Conservation (phyloP, 495 filamentous ascomycete species). For the Pseudomonodictys pantanalensis region DNA sequence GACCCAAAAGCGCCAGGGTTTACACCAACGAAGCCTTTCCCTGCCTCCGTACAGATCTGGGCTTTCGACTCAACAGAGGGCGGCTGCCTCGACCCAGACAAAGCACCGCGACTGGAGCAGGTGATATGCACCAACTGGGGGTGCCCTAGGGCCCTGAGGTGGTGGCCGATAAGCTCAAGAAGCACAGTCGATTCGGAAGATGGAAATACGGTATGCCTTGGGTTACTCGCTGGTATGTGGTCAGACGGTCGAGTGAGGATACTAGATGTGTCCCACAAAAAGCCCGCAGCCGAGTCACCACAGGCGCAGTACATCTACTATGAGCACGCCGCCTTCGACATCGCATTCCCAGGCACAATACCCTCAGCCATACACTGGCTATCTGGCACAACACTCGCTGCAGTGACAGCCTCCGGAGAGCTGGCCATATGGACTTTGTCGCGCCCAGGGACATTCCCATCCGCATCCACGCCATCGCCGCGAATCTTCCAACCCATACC, state of each 20-base stretch:
- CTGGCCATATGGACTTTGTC: constrained; percentile 57
- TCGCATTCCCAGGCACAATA: constrained; percentile 48
- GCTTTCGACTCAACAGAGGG: constrained; percentile 46
- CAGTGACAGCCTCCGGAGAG: constrained; percentile 61
- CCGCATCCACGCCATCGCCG: not conserved
- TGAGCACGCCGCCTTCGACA: constrained; percentile 53
- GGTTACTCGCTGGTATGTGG: constrained; percentile 62
- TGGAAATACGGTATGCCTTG: constrained; percentile 44
- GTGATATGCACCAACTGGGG: constrained; percentile 65
- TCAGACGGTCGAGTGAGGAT: constrained; percentile 61
- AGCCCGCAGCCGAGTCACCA: not conserved
- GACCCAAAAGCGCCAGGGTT: constrained; percentile 48
- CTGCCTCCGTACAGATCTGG: constrained; percentile 60
- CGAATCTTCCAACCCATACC: constrained; percentile 41
- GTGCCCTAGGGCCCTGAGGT: constrained; percentile 55
- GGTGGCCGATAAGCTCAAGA: constrained; percentile 55
- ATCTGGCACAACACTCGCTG: constrained; percentile 57
- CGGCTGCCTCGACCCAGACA: constrained; percentile 43
- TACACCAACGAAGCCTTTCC: constrained; percentile 46
- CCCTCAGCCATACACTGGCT: constrained; percentile 63
- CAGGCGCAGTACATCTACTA: constrained; percentile 45
- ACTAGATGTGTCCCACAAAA: constrained; percentile 50
- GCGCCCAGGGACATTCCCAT: constrained; percentile 20
- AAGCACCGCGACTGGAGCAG: constrained; percentile 46
- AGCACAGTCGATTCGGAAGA: constrained; percentile 39